Evolutionary conservation across 768 basidiomycete species (phyloP).

Genomic region (Stropharia rugosoannulata): DNA sequence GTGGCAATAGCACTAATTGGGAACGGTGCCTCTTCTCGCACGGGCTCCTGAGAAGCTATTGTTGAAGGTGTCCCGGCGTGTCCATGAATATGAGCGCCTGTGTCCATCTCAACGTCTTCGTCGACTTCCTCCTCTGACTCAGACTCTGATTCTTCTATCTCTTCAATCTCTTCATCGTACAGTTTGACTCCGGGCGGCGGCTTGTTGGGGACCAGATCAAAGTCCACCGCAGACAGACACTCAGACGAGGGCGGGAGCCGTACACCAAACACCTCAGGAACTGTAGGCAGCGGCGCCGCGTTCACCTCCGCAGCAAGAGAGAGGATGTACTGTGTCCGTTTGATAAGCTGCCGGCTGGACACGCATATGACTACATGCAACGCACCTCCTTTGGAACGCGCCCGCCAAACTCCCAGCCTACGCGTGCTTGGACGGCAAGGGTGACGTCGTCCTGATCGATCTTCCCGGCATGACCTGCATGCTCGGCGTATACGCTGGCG

Average conservation of each 20-base stretch:
- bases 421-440: constrained; percentile 82
- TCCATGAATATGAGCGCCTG: constrained; percentile 28
- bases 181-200: constrained; percentile 75
- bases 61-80: constrained; percentile 22
- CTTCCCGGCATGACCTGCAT: constrained; percentile 75
- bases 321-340: constrained; percentile 57
- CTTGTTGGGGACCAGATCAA: constrained; percentile 83
- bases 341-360: background rate
- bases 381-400: constrained; percentile 85
- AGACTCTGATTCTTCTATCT: constrained; percentile 73
- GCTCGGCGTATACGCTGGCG: constrained; percentile 85
- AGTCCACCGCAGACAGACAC: constrained; percentile 78
- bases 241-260: constrained; percentile 72
- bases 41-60: constrained; percentile 34
- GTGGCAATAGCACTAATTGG: constrained; percentile 62
- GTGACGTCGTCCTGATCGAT: constrained; percentile 82
- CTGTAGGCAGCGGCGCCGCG: constrained; percentile 73
- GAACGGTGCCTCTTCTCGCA: constrained; percentile 49
- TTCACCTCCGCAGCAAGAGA: constrained; percentile 85
- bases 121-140: constrained; percentile 65
- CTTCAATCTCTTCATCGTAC: constrained; percentile 81
- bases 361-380: constrained; percentile 8
- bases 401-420: constrained; percentile 92
- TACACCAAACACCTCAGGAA: constrained; percentile 88
- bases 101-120: constrained; percentile 70